These are phyloP conservation scores for Pythium scleroteichum DNA, from an alignment of 352 stramenopile genomes.

Conservation along the genomic window DNA sequence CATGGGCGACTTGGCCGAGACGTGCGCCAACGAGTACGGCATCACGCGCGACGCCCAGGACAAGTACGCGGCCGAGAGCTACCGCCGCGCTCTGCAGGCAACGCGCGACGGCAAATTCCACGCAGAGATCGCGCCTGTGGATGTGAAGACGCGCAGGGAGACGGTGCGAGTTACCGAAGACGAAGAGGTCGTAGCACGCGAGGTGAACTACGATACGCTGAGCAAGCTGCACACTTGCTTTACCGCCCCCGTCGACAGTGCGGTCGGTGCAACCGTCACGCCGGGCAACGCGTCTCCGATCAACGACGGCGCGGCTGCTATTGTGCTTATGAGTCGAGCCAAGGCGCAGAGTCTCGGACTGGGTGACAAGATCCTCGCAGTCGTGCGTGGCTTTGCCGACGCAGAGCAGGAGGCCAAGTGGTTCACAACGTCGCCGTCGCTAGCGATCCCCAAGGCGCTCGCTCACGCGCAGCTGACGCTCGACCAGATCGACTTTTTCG, in stretches of 20 bases:
- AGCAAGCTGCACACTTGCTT: constrained; percentile 90
- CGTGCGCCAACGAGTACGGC: constrained; percentile 81
- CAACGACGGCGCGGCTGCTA: constrained; percentile 94
- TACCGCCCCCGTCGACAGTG: constrained; percentile 38
- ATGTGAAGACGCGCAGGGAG: constrained; percentile 38
- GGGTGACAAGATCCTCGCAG: constrained; percentile 49
- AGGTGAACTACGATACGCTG: constrained; percentile 89
- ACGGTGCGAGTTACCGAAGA: constrained; percentile 60
- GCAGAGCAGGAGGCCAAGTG: constrained; percentile 80
- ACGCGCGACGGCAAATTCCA: constrained; percentile 67
- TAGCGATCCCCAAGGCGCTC: constrained; percentile 90
- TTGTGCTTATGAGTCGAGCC: constrained; percentile 92
- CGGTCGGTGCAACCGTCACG: constrained; percentile 88
- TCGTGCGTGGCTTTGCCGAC: constrained; percentile 70
- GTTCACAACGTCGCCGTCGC: constrained; percentile 93
- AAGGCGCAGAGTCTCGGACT: constrained; percentile 70
- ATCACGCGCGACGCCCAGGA: constrained; percentile 94
- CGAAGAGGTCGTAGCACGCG: constrained; percentile 83
- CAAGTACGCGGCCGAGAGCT: constrained; percentile 90
- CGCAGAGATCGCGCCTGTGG: constrained; percentile 84
- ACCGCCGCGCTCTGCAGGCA: constrained; percentile 72
- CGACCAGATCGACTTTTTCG: constrained; percentile 93
- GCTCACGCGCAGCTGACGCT: constrained; percentile 72
- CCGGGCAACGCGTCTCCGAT: constrained; percentile 94
- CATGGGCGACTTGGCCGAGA: constrained; percentile 95